phyloP scores from a whole-genome alignment of 2,329 filamentous ascomycete species.

The Talaromyces sp. region DNA sequence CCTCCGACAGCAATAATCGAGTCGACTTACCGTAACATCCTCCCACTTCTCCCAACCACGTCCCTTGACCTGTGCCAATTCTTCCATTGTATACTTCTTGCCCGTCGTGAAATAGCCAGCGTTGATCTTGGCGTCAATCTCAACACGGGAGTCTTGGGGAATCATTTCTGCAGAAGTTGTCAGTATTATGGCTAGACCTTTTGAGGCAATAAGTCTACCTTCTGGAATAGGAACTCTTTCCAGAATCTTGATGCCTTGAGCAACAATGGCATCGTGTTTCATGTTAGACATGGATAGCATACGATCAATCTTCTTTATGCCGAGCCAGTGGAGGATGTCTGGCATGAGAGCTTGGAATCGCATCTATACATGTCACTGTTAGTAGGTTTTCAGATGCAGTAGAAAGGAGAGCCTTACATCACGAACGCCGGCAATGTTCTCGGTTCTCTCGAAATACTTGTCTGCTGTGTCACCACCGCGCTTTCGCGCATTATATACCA shows the following conservation, averaged over 20 bases:
- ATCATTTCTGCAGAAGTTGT: slow-evolving; percentile 64
- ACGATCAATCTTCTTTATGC: slow-evolving; percentile 95
- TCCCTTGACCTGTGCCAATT: slow-evolving; percentile 80
- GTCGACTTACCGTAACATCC: slow-evolving; percentile 43
- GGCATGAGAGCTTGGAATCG: slow-evolving; percentile 98
- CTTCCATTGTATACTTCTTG: slow-evolving; percentile 81
- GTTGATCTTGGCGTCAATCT: slow-evolving; percentile 98
- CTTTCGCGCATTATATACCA: slow-evolving; percentile 60
- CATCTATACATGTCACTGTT: slow-evolving; percentile 57
- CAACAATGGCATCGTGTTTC: slow-evolving; percentile 53
- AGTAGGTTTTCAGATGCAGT: background rate
- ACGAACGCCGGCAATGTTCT: slow-evolving; percentile 96
- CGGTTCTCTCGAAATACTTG: slow-evolving; percentile 88
- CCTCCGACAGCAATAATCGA: background rate
- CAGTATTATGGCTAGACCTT: background rate
- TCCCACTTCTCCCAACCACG: slow-evolving; percentile 77
- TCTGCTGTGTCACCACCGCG: slow-evolving; percentile 38
- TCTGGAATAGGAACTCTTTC: slow-evolving; percentile 91
- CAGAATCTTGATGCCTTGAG: slow-evolving; percentile 65
- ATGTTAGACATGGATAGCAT: slow-evolving; percentile 98
- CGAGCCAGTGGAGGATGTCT: slow-evolving; percentile 95
- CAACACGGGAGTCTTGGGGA: slow-evolving; percentile 90
- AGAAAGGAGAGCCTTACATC: slow-evolving; percentile 36
- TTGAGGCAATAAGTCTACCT: slow-evolving; percentile 4
- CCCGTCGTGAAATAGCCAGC: slow-evolving; percentile 85